These are phyloP conservation scores for Knoxdaviesia capensis DNA, from an alignment of 2,329 filamentous ascomycete genomes.

Conservation along the genomic window DNA sequence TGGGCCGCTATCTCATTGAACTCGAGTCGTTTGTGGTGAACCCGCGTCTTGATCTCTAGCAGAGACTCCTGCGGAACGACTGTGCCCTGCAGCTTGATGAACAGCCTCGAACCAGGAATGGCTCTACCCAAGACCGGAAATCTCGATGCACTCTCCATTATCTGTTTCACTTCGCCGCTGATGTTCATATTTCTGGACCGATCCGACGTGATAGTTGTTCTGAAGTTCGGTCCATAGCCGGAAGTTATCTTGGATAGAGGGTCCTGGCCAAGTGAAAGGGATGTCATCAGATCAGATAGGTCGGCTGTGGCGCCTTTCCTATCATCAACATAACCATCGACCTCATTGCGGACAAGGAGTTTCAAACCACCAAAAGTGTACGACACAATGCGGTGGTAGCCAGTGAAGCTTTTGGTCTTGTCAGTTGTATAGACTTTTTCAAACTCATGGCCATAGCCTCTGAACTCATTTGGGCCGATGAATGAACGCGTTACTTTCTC, in stretches of 20 bases:
- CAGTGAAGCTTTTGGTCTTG: constrained; percentile 16
- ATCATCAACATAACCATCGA: constrained; percentile 17
- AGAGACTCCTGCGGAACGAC: constrained; percentile 14
- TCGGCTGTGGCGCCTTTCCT: no score
- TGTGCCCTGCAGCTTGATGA: constrained; percentile 12
- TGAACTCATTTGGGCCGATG: constrained; percentile 15
- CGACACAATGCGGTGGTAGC: constrained; percentile 23
- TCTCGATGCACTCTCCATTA: no score
- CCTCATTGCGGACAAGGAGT: constrained; percentile 21
- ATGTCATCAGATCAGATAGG: no score
- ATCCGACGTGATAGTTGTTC: no score
- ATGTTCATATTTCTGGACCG: no score
- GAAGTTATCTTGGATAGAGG: no score
- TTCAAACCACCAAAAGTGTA: constrained; percentile 20
- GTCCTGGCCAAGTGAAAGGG: no score
- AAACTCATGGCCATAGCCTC: constrained; percentile 22
- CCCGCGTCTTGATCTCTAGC: constrained; percentile 24
- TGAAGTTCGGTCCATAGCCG: no score
- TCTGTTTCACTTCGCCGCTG: no score
- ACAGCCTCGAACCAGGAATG: constrained; percentile 9
- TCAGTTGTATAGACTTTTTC: constrained; percentile 20
- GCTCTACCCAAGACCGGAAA: no score
- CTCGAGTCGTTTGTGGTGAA: constrained; percentile 12
- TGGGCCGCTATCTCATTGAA: constrained; percentile 17
- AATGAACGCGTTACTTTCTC: constrained; percentile 11